These are phyloP conservation scores for Suhomyces ambrosiae DNA, from an alignment of 1,139 yeast genomes.

Conservation along the genomic window DNA sequence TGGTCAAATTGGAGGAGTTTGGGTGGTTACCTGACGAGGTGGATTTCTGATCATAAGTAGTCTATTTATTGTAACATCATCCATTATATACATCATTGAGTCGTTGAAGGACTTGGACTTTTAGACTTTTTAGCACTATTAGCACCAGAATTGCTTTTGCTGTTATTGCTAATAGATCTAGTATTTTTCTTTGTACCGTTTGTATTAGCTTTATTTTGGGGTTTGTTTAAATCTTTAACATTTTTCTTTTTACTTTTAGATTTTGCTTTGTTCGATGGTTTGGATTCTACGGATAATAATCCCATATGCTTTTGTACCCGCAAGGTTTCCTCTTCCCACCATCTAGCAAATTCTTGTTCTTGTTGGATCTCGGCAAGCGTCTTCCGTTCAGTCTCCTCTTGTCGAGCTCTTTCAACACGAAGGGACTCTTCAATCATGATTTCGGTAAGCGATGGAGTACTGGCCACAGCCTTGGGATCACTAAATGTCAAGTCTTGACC, in stretches of 20 bases:
- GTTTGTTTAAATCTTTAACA: not conserved
- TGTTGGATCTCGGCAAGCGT: conserved; percentile 71
- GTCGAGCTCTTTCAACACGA: conserved; percentile 37
- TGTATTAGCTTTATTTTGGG: not conserved
- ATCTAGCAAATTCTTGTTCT: conserved; percentile 75
- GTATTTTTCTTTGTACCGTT: not conserved
- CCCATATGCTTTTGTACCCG: conserved; percentile 55
- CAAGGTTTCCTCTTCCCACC: conserved; percentile 79
- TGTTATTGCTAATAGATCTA: too few relatives aligned
- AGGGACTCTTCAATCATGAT: conserved; percentile 53
- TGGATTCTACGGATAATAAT: conserved; percentile 1
- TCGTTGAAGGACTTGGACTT: conserved; percentile 5
- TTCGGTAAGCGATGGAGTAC: conserved; percentile 35
- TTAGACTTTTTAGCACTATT: conserved; percentile 3
- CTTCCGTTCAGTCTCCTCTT: conserved; percentile 33
- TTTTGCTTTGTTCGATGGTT: conserved; percentile 3
- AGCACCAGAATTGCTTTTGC: not conserved
- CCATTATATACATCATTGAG: conserved; percentile 4
- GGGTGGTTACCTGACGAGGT: conserved; percentile 74
- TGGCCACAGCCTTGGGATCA: not conserved
- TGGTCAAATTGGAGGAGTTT: conserved; percentile 45
- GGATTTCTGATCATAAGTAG: conserved; percentile 15
- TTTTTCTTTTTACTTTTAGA: conserved; percentile 1
- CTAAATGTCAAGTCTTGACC: not conserved
- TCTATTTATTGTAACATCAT: conserved; percentile 5